These are phyloP conservation scores for Amanita subjunquillea DNA, from an alignment of 768 basidiomycete genomes.

Conservation along the genomic window DNA sequence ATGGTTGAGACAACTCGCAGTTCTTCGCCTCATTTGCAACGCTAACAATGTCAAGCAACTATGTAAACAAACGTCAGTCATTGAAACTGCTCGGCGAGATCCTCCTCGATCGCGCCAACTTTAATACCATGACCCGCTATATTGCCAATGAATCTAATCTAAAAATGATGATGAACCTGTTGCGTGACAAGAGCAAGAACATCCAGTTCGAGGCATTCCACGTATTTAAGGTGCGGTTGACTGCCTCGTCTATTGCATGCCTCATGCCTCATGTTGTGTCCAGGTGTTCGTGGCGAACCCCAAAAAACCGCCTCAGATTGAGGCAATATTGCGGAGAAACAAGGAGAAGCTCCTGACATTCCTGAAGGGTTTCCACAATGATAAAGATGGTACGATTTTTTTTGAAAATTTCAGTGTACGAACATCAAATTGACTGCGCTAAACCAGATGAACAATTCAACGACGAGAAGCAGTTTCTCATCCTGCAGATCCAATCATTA, in stretches of 20 bases:
- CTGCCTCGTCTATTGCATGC: neutral
- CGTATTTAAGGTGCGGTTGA: conserved; percentile 85
- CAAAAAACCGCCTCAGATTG: conserved; percentile 96
- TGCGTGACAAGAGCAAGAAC: conserved; percentile 98
- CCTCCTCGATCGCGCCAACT: conserved; percentile 93
- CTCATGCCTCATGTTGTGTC: neutral
- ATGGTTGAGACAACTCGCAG: conserved; percentile 26
- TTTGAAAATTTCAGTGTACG: neutral
- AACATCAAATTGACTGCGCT: neutral
- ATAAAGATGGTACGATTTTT: conserved; percentile 76
- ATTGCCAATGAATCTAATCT: conserved; percentile 92
- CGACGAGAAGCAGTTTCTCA: conserved; percentile 95
- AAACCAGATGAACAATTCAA: conserved; percentile 86
- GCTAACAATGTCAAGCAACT: conserved; percentile 88
- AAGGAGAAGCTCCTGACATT: conserved; percentile 89
- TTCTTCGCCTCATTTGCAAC: conserved; percentile 95
- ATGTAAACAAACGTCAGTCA: conserved; percentile 99
- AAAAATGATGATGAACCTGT: conserved; percentile 99
- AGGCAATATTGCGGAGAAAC: conserved; percentile 81
- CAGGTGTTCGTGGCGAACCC: conserved; percentile 98
- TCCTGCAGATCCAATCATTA: conserved; percentile 80
- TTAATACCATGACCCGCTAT: conserved; percentile 97
- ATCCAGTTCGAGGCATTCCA: conserved; percentile 99
- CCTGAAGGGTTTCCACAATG: conserved; percentile 92
- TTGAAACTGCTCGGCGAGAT: conserved; percentile 98